Conservation (phyloP, 352 stramenopile genomes). For the Pythium oligandrum region DNA sequence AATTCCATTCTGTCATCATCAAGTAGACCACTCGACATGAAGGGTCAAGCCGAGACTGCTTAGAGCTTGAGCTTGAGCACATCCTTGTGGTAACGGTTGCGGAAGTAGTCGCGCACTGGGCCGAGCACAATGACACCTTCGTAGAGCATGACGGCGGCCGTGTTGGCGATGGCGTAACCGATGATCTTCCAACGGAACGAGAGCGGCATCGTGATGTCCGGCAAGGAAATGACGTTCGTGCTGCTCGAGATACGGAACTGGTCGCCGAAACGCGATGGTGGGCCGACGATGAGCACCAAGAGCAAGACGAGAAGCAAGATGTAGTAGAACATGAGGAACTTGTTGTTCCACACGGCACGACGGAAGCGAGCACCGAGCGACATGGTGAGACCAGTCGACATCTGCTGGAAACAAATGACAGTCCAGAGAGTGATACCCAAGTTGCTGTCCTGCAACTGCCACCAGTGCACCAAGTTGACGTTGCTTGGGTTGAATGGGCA, state of each 20-base stretch:
- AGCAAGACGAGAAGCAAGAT: slow-evolving; percentile 47
- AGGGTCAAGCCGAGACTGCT: neutral
- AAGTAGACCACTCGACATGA: too few relatives aligned
- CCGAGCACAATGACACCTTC: slow-evolving; percentile 65
- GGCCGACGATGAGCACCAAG: slow-evolving; percentile 47
- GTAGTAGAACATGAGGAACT: slow-evolving; percentile 64
- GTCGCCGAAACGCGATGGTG: slow-evolving; percentile 51
- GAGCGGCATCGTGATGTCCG: slow-evolving; percentile 57
- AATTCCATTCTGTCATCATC: too few relatives aligned
- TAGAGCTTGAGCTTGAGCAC: slow-evolving; percentile 59
- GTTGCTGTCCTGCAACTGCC: slow-evolving; percentile 67
- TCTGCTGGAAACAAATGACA: slow-evolving; percentile 64
- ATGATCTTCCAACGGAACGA: slow-evolving; percentile 65
- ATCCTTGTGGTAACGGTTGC: slow-evolving; percentile 61
- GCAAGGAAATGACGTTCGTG: slow-evolving; percentile 65
- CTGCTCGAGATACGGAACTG: slow-evolving; percentile 71
- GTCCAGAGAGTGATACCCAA: slow-evolving; percentile 57
- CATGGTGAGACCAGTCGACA: slow-evolving; percentile 55
- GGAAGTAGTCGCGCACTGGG: slow-evolving; percentile 60
- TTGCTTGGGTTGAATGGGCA: slow-evolving; percentile 62
- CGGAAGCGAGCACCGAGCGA: slow-evolving; percentile 66
- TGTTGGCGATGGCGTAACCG: slow-evolving; percentile 53
- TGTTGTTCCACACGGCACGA: slow-evolving; percentile 53
- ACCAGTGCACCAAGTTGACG: slow-evolving; percentile 70
- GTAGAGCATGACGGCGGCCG: slow-evolving; percentile 41